Conservation (phyloP, 768 basidiomycete species). For the Tricholoma furcatifolium region DNA sequence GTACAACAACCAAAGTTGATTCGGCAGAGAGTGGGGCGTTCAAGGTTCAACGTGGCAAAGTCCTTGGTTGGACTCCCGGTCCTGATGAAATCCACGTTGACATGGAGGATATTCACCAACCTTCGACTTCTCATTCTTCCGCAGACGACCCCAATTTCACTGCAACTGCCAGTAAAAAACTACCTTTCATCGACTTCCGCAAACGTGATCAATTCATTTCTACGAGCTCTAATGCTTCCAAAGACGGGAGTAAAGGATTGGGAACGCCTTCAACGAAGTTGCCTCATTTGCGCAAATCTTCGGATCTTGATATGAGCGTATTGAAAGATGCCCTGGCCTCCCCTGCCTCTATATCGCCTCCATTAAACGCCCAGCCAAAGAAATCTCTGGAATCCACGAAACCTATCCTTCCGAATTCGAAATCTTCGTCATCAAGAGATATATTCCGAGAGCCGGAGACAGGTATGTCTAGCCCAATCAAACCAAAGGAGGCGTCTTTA, state of each 20-base stretch:
- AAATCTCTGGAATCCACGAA: background rate
- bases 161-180: background rate
- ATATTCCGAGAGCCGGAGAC: background rate
- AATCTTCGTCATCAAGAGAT: background rate
- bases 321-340: constrained; percentile 8
- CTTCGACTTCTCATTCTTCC: background rate
- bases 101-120: background rate
- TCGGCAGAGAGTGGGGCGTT: too few relatives aligned
- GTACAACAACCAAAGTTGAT: background rate
- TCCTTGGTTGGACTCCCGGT: background rate
- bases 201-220: background rate
- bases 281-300: background rate
- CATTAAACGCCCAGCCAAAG: background rate
- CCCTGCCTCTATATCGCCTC: background rate
- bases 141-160: background rate
- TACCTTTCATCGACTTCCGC: background rate
- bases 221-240: background rate
- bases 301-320: constrained; percentile 10
- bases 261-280: background rate
- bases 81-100: constrained; percentile 6
- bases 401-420: background rate
- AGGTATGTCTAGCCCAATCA: too few relatives aligned
- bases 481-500: too few relatives aligned
- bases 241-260: background rate
- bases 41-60: background rate